phyloP scores from a whole-genome alignment of 768 basidiomycete species.

The Suillus discolor region DNA sequence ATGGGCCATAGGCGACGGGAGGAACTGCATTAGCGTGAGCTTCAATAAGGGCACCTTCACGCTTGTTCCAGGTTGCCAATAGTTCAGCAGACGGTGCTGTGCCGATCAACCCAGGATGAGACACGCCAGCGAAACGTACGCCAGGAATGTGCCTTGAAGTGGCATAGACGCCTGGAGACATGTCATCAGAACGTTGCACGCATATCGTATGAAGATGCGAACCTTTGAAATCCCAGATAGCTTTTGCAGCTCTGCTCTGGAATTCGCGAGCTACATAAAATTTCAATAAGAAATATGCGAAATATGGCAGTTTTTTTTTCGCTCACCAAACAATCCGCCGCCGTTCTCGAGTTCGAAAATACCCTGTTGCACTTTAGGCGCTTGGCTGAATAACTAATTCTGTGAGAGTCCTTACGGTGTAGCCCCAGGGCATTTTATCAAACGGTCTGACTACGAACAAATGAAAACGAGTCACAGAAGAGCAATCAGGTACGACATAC shows the following conservation, averaged over 20 bases:
- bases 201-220: constrained; percentile 1
- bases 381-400: no score
- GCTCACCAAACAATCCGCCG: constrained; percentile 66
- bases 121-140: constrained; percentile 76
- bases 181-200: neutral
- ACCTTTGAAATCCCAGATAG: constrained; percentile 82
- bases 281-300: neutral
- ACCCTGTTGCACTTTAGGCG: constrained; percentile 43
- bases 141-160: constrained; percentile 78
- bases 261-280: constrained; percentile 56
- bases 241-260: constrained; percentile 70
- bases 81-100: constrained; percentile 77
- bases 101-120: constrained; percentile 76
- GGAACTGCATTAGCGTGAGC: constrained; percentile 54
- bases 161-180: constrained; percentile 61
- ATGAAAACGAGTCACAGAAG: neutral
- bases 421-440: constrained; percentile 82
- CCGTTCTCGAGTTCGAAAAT: constrained; percentile 77
- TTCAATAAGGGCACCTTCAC: constrained; percentile 67
- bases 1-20: constrained; percentile 67
- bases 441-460: constrained; percentile 55
- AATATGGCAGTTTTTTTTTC: neutral
- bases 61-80: constrained; percentile 73
- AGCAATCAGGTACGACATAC: constrained; percentile 30
- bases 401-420: constrained; percentile 48